Base-by-base conservation (phyloP, 306 rosid genomes). In the Morella rubra region DNA sequence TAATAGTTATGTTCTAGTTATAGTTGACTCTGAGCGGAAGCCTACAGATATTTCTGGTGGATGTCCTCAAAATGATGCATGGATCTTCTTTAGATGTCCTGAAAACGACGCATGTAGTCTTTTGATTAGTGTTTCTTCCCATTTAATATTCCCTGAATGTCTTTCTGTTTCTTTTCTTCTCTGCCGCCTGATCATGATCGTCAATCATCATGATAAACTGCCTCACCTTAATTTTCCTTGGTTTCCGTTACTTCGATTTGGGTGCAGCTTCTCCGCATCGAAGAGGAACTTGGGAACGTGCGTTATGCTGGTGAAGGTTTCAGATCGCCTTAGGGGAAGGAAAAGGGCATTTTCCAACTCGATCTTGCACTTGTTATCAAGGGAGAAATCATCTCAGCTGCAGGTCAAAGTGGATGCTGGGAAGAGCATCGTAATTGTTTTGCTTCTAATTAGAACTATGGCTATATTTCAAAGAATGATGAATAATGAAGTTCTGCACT, bases 221-320 rank as follows among this genome's bases (percentile, higher is more conserved):
- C 52, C 72, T 75, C 74, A 67, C 46, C 9, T 46, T 9, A 42
- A 6, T 24, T 86, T 42, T 54, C 49, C 11, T 59, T 62, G 42
- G 18, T 44, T 40, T 62, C 77, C 58, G 70, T 32, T 18, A 53
- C 6, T 81, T 75, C 19, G 71, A 61, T 74, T 73, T 49, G 77
- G 73, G 13, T 87, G 77, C 96, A 96, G 98, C 99, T 92, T 78
- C 90, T 96, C 83, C 98, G 98, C 69, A 92, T 96, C 73, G 99
- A 96, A 82, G 97, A 95, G 88, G 99, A 96, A 76, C 91, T 92
- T 19, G 96, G 91, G 73, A 87, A 77, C 27, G 97, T 96, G 83
- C 93, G 89, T n/a, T 96, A 96, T 67, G 99, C 98, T 1, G 98
- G 99, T 8, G 90, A 93, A 81, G 90, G 93, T 69, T 96, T 96